phyloP scores from a whole-genome alignment of 352 stramenopile species.

The Nothophytophthora sp. region DNA sequence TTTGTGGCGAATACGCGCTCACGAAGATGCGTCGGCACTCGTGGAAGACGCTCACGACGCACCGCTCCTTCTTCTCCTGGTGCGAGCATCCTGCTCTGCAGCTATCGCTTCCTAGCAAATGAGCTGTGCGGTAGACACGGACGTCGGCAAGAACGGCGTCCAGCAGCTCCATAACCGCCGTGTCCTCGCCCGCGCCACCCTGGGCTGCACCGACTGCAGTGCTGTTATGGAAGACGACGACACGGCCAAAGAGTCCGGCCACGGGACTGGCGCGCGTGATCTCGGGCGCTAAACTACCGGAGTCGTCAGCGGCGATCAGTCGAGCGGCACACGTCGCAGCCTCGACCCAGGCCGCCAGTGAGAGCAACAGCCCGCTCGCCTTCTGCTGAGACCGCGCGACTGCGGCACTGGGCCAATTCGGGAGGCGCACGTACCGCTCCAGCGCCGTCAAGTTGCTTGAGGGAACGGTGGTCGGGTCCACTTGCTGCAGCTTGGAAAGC shows the following conservation, averaged over 20 bases:
- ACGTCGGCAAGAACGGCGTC: constrained; percentile 65
- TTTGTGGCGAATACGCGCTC: constrained; percentile 61
- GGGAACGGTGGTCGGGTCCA: constrained; percentile 43
- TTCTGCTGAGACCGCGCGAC: constrained; percentile 27
- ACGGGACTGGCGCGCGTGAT: constrained; percentile 60
- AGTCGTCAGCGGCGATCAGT: constrained; percentile 34
- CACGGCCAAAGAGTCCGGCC: constrained; percentile 61
- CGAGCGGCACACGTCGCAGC: constrained; percentile 30
- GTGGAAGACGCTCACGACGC: constrained; percentile 69
- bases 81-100: background rate
- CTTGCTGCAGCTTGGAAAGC: constrained; percentile 41
- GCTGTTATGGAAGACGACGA: constrained; percentile 55
- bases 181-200: constrained; percentile 20
- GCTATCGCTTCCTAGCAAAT: constrained; percentile 25
- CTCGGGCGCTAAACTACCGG: constrained; percentile 36
- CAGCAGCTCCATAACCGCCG: constrained; percentile 49
- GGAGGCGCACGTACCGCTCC: constrained; percentile 53
- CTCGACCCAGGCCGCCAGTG: constrained; percentile 58
- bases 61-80: constrained; percentile 28
- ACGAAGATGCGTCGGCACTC: constrained; percentile 74
- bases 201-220: constrained; percentile 5
- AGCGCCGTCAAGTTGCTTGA: constrained; percentile 57
- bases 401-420: constrained; percentile 44
- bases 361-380: constrained; percentile 37
- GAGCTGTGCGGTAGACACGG: constrained; percentile 58